A percentile compares a stretch with the other conserved stretches of the same genome.
Evolutionary conservation across 306 rosid species (phyloP).

Genomic region (Pyrus pyrifolia): DNA sequence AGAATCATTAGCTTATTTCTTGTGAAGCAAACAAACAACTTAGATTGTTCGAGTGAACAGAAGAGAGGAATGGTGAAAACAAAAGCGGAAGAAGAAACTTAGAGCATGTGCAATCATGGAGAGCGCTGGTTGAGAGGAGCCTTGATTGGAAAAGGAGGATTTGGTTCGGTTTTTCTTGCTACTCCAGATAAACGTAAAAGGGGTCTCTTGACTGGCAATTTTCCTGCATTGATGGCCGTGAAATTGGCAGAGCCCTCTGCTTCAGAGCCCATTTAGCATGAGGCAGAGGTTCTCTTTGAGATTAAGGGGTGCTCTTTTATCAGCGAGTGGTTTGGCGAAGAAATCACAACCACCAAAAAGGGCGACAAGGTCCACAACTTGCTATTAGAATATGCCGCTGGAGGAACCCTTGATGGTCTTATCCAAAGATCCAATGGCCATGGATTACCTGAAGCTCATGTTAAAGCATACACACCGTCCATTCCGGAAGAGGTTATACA

Average conservation of each 20-base stretch:
- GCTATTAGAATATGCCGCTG: conserved; percentile 18
- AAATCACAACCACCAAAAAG: conserved; percentile 1
- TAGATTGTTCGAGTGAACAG: too few relatives aligned
- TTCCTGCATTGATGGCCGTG: background rate
- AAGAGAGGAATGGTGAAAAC: background rate
- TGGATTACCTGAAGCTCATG: background rate
- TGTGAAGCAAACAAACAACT: too few relatives aligned
- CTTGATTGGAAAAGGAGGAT: conserved; percentile 26
- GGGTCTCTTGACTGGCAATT: background rate
- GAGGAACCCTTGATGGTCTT: conserved; percentile 17
- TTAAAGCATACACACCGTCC: background rate
- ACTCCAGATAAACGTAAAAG: background rate
- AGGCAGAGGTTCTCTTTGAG: background rate
- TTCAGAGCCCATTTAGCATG: background rate
- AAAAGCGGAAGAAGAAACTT: background rate
- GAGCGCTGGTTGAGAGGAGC: background rate
- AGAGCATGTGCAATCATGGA: conserved; percentile 4
- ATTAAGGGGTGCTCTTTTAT: background rate
- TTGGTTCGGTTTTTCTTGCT: conserved; percentile 28
- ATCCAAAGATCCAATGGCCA: conserved; percentile 5
- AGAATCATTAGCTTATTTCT: too few relatives aligned
- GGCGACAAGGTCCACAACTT: conserved; percentile 19
- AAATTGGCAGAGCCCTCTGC: background rate
- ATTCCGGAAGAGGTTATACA: background rate
- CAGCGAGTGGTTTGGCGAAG: conserved; percentile 11